Evolutionary conservation across 2,329 filamentous ascomycete species (phyloP).

Genomic region (Curvularia verruculosa): DNA sequence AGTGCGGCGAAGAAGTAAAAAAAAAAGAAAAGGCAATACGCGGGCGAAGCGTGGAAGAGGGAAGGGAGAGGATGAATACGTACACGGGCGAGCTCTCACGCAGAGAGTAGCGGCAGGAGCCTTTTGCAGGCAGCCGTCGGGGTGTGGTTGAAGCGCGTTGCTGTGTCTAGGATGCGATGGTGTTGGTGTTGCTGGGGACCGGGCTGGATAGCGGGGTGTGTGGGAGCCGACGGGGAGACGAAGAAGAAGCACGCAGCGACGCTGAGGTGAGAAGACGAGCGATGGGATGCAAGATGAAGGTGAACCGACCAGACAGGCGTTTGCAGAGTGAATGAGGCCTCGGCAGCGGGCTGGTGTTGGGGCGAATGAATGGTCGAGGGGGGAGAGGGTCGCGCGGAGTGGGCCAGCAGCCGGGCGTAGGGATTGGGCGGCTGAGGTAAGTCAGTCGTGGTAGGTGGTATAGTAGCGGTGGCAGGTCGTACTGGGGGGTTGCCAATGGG

Average conservation of each 20-base stretch:
- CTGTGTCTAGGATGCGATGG: conserved; percentile 12
- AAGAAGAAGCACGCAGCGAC: conserved; percentile 17
- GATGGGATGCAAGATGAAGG: neutral
- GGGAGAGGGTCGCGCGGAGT: conserved; percentile 15
- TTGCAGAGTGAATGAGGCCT: conserved; percentile 1
- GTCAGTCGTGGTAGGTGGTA: too few species aligned
- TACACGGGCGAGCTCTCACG: conserved; percentile 32
- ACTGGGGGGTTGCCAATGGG: conserved; percentile 16
- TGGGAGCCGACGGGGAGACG: conserved; percentile 16
- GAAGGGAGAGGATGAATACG: conserved; percentile 25
- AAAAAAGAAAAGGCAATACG: neutral
- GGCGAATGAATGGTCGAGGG: conserved; percentile 2
- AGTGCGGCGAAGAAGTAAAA: conserved; percentile 3
- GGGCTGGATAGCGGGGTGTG: conserved; percentile 42
- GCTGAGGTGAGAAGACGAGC: neutral
- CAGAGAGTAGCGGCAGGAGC: conserved; percentile 19
- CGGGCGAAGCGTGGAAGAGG: too few species aligned
- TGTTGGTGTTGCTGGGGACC: conserved; percentile 20
- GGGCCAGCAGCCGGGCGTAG: conserved; percentile 21
- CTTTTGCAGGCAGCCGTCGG: conserved; percentile 16
- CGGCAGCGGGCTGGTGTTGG: conserved; percentile 7
- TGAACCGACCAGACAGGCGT: neutral
- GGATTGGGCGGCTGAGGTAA: conserved; percentile 16
- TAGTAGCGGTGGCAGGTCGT: conserved; percentile 10
- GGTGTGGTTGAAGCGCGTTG: conserved; percentile 14